Evolutionary conservation across 768 basidiomycete species (phyloP), one percentile per base, ranked within the genome.

Genomic region (Nevesoporus exiguus): DNA sequence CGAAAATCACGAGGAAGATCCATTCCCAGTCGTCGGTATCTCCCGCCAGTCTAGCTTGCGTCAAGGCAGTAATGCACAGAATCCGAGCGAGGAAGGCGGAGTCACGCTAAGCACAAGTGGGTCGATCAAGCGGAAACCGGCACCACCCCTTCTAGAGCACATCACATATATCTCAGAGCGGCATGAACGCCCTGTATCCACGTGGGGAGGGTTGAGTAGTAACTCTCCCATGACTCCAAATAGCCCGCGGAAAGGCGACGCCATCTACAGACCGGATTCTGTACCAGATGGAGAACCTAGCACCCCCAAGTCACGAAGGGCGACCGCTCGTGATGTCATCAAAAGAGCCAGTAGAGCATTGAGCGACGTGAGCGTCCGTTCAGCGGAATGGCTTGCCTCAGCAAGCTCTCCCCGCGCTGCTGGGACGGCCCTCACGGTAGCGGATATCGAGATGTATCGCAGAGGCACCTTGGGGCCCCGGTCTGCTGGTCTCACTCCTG

Each of bases 121-220:
- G 19, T 69, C 60, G n/a, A 66, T 70, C 55, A 70, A 62, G 34
- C 61, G 63, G 22, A 70, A 71, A 52, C 70, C 70, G 0, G 66
- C 60, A 5, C 68, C 70, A 5, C 66, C 70, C 3, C 63, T 61
- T 48, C 57, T 71, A 13, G 58, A 56, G 13, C 51, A 51, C 31
- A 51, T 67, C 8, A 7, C 51, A 13, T 48, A 52, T 8, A 31
- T 54, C 44, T 49, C 59, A 21, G 48, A 57, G 4, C 43, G 24
- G 13, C 40, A 21, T 25, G 55, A 39, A 31, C 58, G 57, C 25
- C 43, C 33, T 1, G 13, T 3, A 19, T 70, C 60, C 8, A 54
- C 66, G 1, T 71, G 66, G 66, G 63, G 57, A 52, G 70, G 63
- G 24, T 27, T 71, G 15, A 48, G 52, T n/a, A 47, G 56, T 19